phyloP scores from a whole-genome alignment of 73 alveolate genomes.

The Tetrahymena elliotti region DNA sequence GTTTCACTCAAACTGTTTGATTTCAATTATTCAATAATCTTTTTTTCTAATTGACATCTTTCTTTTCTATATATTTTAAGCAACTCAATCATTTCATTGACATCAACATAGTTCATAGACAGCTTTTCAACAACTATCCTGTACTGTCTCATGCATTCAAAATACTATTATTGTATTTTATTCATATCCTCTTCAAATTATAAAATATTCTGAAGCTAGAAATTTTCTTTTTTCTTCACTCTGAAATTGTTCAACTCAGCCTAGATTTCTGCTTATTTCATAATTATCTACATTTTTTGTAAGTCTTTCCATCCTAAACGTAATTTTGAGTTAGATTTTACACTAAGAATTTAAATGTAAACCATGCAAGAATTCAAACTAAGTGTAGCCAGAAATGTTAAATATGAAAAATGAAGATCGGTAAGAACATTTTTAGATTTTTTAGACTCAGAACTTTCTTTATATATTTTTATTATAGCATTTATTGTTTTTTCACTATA shows the following conservation, averaged over 20 bases:
- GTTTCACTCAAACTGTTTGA: not conserved
- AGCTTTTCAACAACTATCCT: not conserved
- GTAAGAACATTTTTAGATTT: not conserved
- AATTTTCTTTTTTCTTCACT: not conserved
- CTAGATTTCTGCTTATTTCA: not conserved
- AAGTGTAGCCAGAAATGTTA: not conserved
- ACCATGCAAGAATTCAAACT: not conserved
- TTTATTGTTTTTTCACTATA: not conserved
- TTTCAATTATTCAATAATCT: not conserved
- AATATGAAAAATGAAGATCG: not conserved
- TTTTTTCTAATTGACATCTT: not conserved
- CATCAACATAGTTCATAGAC: not conserved
- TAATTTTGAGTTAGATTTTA: not conserved
- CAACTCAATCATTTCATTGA: not conserved
- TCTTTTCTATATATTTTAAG: not conserved
- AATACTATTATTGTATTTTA: not conserved
- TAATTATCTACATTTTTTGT: not conserved
- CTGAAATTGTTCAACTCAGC: not conserved
- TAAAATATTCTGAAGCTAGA: not conserved
- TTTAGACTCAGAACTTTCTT: not conserved
- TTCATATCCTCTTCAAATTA: not conserved
- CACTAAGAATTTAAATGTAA: not conserved
- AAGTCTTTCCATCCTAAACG: not conserved
- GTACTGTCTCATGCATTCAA: not conserved
- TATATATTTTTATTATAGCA: not conserved